Percentiles rank a stretch among this genome's conserved stretches.
Conservation (phyloP, 352 stramenopile genomes). For the Globisporangium parvum region DNA sequence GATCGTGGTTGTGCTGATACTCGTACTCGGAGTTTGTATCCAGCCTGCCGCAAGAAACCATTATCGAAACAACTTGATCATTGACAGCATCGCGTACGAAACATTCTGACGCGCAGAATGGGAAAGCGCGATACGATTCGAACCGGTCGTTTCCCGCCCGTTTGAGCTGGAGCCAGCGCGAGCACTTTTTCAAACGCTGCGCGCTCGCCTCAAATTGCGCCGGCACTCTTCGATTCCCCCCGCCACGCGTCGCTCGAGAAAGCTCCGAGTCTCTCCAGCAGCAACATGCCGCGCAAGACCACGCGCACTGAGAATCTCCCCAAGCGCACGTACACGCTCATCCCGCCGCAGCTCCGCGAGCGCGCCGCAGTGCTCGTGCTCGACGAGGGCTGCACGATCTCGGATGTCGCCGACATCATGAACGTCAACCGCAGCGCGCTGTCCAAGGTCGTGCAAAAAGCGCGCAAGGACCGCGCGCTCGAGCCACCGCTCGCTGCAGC, state of each 20-base stretch:
- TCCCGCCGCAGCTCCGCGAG: conserved; percentile 6
- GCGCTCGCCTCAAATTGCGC: neutral
- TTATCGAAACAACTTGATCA: no score
- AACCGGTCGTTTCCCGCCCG: neutral
- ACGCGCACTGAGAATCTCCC: conserved; percentile 1
- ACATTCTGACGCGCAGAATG: no score
- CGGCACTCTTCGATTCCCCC: neutral
- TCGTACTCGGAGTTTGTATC: no score
- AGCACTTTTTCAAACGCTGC: neutral
- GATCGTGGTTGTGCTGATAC: neutral
- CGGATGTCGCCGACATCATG: conserved; percentile 8
- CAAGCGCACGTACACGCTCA: conserved; percentile 9
- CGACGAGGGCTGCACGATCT: conserved; percentile 8
- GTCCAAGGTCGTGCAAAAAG: conserved; percentile 6
- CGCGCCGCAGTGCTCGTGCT: conserved; percentile 6
- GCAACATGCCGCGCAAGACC: conserved; percentile 9
- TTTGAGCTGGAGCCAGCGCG: neutral
- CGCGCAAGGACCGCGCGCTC: conserved; percentile 4
- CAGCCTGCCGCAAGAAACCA: no score
- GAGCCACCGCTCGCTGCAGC: conserved; percentile 1
- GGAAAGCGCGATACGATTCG: no score
- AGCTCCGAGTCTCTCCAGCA: neutral
- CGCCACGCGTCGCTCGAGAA: neutral
- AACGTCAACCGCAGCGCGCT: conserved; percentile 10
- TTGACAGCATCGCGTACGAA: no score